phyloP scores from a whole-genome alignment of 2,329 filamentous ascomycete species.

The Microdochium bolleyi region DNA sequence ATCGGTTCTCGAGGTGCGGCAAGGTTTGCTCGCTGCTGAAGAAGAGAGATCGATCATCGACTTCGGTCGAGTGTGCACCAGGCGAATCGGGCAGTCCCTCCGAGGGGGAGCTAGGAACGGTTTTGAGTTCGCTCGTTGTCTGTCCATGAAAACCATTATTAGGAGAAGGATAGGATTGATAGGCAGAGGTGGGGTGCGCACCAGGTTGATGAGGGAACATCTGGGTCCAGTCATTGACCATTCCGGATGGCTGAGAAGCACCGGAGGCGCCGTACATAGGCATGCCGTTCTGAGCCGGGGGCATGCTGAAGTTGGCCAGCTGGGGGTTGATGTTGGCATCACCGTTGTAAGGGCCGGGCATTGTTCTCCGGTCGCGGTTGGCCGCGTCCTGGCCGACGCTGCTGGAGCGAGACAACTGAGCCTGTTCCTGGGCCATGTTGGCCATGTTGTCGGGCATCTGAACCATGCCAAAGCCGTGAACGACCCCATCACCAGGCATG shows the following conservation, averaged over 20 bases:
- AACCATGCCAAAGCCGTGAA: conserved; percentile 50
- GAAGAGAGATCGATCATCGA: conserved; percentile 30
- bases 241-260: conserved; percentile 52
- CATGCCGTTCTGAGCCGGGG: conserved; percentile 54
- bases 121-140: conserved; percentile 63
- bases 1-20: conserved; percentile 39
- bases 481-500: conserved; percentile 48
- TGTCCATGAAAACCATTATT: conserved; percentile 46
- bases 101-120: conserved; percentile 50
- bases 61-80: conserved; percentile 32
- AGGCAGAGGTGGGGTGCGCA: conserved; percentile 58
- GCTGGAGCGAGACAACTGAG: conserved; percentile 53
- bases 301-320: conserved; percentile 57
- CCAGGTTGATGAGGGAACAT: conserved; percentile 62
- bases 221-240: conserved; percentile 60
- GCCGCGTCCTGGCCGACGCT: conserved; percentile 50
- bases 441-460: conserved; percentile 48
- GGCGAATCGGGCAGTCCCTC: conserved; percentile 37
- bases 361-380: conserved; percentile 49
- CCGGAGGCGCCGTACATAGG: conserved; percentile 54
- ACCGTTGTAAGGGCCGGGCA: conserved; percentile 45
- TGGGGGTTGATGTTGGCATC: conserved; percentile 54
- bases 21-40: conserved; percentile 42
- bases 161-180: conserved; percentile 48
- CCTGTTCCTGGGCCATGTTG: conserved; percentile 53